These are phyloP conservation scores for Penicillium digitatum DNA, from an alignment of 2,329 filamentous ascomycete genomes.

Conservation along the genomic window DNA sequence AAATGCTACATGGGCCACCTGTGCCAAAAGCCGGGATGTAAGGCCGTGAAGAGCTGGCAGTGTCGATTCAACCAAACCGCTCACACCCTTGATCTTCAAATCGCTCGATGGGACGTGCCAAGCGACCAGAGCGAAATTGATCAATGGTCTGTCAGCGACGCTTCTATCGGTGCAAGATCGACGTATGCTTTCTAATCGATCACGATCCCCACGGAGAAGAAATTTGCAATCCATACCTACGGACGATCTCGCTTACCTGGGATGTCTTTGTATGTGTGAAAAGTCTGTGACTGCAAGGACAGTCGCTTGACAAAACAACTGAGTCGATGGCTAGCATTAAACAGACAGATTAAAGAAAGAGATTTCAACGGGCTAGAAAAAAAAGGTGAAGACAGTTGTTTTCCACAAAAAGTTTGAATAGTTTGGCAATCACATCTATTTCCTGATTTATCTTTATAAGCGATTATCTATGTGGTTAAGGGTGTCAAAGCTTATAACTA, in stretches of 20 bases:
- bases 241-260: conserved; percentile 1
- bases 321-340: background rate
- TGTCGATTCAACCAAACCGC: conserved; percentile 30
- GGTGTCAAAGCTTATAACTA: too few relatives aligned
- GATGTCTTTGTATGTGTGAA: conserved; percentile 12
- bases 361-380: conserved; percentile 1
- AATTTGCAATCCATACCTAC: conserved; percentile 1
- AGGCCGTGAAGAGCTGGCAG: conserved; percentile 28
- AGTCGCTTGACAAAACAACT: background rate
- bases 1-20: conserved; percentile 48
- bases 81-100: conserved; percentile 26
- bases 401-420: background rate
- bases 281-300: background rate
- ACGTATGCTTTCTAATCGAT: conserved; percentile 1
- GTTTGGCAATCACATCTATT: background rate
- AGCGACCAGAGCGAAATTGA: conserved; percentile 19
- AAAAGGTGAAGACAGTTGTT: background rate
- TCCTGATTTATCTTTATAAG: background rate
- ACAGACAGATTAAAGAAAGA: background rate
- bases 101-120: conserved; percentile 24
- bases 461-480: background rate
- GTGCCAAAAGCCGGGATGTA: conserved; percentile 35
- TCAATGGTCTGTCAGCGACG: conserved; percentile 16
- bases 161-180: conserved; percentile 11
- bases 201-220: background rate